phyloP scores from a whole-genome alignment of 1,284 basidiomycete genomes.

The Tilletia horrida region DNA sequence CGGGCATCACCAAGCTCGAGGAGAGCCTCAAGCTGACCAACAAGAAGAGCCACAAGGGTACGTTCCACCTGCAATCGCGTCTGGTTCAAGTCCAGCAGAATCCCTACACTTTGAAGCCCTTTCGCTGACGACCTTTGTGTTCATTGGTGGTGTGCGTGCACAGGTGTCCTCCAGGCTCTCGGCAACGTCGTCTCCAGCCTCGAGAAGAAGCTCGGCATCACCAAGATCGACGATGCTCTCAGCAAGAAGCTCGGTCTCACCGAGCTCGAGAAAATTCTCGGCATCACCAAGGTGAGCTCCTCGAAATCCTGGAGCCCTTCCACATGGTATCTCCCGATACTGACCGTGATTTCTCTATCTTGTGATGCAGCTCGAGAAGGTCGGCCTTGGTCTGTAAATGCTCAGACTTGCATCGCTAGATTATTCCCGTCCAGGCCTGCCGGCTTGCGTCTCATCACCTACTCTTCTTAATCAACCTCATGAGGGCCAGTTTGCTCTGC shows the following conservation, averaged over 20 bases:
- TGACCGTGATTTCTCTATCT: background rate
- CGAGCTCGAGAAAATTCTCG: background rate
- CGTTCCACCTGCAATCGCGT: constrained; percentile 11
- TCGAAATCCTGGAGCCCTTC: background rate
- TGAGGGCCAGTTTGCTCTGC: no score
- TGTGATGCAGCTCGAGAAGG: background rate
- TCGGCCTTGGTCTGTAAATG: background rate
- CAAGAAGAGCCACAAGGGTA: constrained; percentile 13
- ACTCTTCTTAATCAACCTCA: no score
- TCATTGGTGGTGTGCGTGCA: no score
- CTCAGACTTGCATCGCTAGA: background rate
- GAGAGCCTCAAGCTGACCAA: constrained; percentile 21
- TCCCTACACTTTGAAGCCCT: no score
- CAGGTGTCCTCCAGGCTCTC: constrained; percentile 13
- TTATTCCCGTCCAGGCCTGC: no score
- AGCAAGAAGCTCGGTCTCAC: constrained; percentile 8
- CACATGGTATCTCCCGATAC: background rate
- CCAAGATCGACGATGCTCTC: constrained; percentile 22
- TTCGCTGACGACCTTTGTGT: no score
- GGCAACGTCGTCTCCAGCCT: constrained; percentile 23
- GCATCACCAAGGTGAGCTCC: constrained; percentile 10
- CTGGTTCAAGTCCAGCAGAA: constrained; percentile 10
- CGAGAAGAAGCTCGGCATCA: constrained; percentile 23
- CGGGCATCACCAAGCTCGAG: constrained; percentile 21
- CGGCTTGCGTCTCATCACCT: no score